These are phyloP conservation scores for Kurtzmaniella fragi DNA, from an alignment of 805 yeast genomes.

Conservation along the genomic window DNA sequence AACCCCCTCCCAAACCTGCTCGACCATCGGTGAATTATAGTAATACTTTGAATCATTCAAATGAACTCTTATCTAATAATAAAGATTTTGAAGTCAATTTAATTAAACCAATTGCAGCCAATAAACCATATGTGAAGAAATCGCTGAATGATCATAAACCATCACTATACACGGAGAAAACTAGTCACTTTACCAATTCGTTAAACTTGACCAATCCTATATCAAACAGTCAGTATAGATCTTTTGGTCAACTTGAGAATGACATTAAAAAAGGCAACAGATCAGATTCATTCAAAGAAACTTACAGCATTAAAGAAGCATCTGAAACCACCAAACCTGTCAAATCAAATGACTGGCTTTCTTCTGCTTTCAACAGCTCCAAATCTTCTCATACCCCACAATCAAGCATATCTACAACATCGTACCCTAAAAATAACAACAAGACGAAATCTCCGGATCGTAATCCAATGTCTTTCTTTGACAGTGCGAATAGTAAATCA, in stretches of 20 bases:
- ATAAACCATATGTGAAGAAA: background rate
- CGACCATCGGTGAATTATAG: background rate
- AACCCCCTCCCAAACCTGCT: constrained; percentile 11
- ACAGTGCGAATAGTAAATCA: constrained; percentile 3
- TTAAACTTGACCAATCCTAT: no score
- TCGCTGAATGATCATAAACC: no score
- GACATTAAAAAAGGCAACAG: background rate
- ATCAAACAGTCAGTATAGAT: background rate
- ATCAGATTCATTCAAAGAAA: constrained; percentile 3
- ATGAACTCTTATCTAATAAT: constrained; percentile 1
- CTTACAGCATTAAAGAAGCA: background rate
- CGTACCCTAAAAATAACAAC: no score
- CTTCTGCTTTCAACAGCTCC: constrained; percentile 9
- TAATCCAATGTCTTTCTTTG: constrained; percentile 2
- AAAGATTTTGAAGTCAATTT: constrained; percentile 10
- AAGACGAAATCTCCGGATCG: constrained; percentile 3
- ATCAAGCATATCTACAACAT: no score
- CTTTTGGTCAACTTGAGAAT: background rate
- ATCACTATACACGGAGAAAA: no score
- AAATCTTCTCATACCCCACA: background rate
- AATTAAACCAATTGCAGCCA: constrained; percentile 13
- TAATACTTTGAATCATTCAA: background rate
- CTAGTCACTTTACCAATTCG: no score
- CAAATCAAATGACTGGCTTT: constrained; percentile 11
- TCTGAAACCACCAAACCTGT: constrained; percentile 5